phyloP scores from a whole-genome alignment of 1,139 yeast genomes.

The Candida pseudoviswanathii region DNA sequence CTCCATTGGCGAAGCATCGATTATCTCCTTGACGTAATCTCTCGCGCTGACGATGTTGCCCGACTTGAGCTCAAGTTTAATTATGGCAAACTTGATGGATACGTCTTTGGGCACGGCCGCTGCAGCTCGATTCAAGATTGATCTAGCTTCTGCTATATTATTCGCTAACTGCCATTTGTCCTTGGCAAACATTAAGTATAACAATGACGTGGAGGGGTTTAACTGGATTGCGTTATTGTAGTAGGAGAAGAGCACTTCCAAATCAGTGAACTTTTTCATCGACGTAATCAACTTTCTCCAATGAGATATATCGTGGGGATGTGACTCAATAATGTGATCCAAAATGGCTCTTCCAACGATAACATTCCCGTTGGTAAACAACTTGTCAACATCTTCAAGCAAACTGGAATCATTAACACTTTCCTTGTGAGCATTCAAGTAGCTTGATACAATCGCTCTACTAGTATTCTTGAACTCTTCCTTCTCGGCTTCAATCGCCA shows the following conservation, averaged over 20 bases:
- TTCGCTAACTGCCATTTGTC: constrained; percentile 57
- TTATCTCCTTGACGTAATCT: constrained; percentile 30
- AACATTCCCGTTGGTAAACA: constrained; percentile 24
- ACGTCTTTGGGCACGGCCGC: constrained; percentile 34
- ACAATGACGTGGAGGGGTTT: constrained; percentile 50
- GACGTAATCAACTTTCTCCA: constrained; percentile 60
- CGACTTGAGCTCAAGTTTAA: constrained; percentile 59
- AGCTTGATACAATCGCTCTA: constrained; percentile 36
- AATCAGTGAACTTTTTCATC: constrained; percentile 37
- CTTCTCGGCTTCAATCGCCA: constrained; percentile 39
- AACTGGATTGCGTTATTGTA: constrained; percentile 54
- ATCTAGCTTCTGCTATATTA: constrained; percentile 55
- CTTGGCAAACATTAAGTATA: constrained; percentile 72
- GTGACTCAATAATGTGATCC: constrained; percentile 44
- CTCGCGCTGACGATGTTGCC: constrained; percentile 41
- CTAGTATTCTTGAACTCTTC: constrained; percentile 41
- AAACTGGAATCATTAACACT: background rate
- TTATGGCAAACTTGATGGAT: constrained; percentile 69
- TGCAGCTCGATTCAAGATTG: constrained; percentile 32
- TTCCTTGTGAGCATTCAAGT: constrained; percentile 15
- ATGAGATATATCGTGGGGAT: constrained; percentile 49
- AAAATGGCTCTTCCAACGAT: constrained; percentile 51
- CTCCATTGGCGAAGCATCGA: constrained; percentile 27
- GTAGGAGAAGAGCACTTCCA: constrained; percentile 42
- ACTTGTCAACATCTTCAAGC: constrained; percentile 38